A percentile compares a stretch with the other conserved stretches of the same genome.
phyloP scores from a whole-genome alignment of 768 basidiomycete species.

The Podaxis sp. region DNA sequence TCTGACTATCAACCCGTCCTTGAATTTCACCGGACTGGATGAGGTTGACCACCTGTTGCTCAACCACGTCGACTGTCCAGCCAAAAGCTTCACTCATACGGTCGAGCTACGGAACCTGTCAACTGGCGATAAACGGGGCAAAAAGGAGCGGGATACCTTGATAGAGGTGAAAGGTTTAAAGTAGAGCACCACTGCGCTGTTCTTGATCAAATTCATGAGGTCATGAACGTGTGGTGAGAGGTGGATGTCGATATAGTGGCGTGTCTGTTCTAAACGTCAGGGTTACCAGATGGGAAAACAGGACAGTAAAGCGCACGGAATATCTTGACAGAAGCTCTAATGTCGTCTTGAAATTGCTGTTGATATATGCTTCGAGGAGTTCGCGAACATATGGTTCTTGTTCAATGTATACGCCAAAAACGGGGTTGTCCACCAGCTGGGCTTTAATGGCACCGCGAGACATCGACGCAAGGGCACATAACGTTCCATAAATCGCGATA shows the following conservation, averaged over 20 bases:
- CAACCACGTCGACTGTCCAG: constrained; percentile 67
- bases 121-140: too few species aligned
- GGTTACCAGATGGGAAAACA: not conserved
- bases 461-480: constrained; percentile 80
- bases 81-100: constrained; percentile 88
- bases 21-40: constrained; percentile 77
- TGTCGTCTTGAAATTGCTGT: constrained; percentile 80
- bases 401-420: constrained; percentile 76
- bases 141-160: constrained; percentile 14
- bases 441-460: constrained; percentile 65
- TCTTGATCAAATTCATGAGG: constrained; percentile 66
- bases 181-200: constrained; percentile 79
- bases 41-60: constrained; percentile 68
- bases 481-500: constrained; percentile 80
- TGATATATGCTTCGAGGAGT: constrained; percentile 80
- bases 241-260: constrained; percentile 76
- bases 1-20: constrained; percentile 84
- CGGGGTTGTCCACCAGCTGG: constrained; percentile 61
- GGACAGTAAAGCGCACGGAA: constrained; percentile 44
- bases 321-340: constrained; percentile 69
- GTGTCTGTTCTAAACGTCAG: constrained; percentile 43
- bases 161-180: constrained; percentile 89
- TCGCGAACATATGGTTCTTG: constrained; percentile 86
- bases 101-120: constrained; percentile 40
- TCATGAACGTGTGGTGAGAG: constrained; percentile 62